Percentiles rank a stretch among this genome's conserved stretches.
phyloP scores from a whole-genome alignment of 1,284 basidiomycete species.

The Athelia psychrophila region DNA sequence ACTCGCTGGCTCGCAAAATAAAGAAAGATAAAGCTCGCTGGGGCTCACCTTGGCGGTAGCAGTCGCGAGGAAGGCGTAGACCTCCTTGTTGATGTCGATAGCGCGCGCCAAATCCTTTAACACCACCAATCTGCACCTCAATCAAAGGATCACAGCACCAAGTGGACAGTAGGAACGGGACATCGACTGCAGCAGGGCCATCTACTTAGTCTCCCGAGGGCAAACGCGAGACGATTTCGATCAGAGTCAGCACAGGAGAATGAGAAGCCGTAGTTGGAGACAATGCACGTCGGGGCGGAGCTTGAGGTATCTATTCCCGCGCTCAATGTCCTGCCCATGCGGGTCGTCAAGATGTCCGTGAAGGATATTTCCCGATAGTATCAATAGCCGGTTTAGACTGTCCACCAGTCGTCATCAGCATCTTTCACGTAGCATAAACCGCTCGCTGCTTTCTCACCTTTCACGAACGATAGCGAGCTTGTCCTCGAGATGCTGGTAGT shows the following conservation, averaged over 20 bases:
- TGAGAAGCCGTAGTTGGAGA: conserved; percentile 3
- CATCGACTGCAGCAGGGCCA: conserved; percentile 99
- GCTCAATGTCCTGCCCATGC: conserved; percentile 81
- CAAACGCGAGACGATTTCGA: conserved; percentile 30
- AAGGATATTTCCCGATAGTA: conserved; percentile 97
- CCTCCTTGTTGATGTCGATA: conserved; percentile 96
- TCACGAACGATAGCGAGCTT: conserved; percentile 85
- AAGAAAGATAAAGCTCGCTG: too few relatives aligned
- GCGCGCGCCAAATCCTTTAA: conserved; percentile 93
- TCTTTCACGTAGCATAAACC: conserved; percentile 2
- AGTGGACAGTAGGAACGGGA: conserved; percentile 96
- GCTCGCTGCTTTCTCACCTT: conserved; percentile 45
- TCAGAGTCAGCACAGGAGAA: conserved; percentile 13
- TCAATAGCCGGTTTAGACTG: conserved; percentile 91
- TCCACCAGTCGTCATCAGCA: not conserved
- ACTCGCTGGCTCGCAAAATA: conserved; percentile 2
- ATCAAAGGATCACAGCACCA: conserved; percentile 99
- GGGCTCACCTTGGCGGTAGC: conserved; percentile 87
- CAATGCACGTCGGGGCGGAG: conserved; percentile 88
- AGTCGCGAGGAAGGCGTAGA: conserved; percentile 99
- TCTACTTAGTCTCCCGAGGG: too few relatives aligned
- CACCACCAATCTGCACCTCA: conserved; percentile 94
- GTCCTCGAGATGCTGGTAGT: conserved; percentile 97
- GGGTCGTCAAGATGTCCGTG: conserved; percentile 98
- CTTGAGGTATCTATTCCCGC: conserved; percentile 93